A percentile compares a stretch with the other conserved stretches of the same genome.
Conservation (phyloP, 2,329 filamentous ascomycete species). For the Cadophora gregata region DNA sequence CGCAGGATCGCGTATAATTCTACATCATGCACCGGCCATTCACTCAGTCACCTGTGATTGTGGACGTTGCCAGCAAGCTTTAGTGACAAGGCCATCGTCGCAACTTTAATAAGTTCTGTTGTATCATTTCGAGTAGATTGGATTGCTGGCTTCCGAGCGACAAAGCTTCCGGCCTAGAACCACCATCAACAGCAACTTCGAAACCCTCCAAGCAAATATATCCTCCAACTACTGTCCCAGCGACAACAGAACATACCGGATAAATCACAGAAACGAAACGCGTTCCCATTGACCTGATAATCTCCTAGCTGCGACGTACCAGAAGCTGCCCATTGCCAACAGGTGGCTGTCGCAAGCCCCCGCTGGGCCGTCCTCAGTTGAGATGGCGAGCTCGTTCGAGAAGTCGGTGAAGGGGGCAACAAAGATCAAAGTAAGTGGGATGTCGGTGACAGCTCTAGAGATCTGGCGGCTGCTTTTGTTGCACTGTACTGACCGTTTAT, state of each 20-base stretch:
- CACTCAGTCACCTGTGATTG: conserved; percentile 12
- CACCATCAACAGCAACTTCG: conserved; percentile 7
- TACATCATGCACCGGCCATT: conserved; percentile 18
- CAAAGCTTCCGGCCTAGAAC: conserved; percentile 14
- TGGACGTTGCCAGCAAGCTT: conserved; percentile 10
- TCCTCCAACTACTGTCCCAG: conserved; percentile 16
- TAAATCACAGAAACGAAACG: conserved; percentile 14
- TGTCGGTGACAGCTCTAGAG: background rate
- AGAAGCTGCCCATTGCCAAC: conserved; percentile 14
- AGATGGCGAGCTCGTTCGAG: conserved; percentile 89
- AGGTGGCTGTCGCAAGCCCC: conserved; percentile 35
- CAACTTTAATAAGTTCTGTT: conserved; percentile 19
- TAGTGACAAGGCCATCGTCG: conserved; percentile 11
- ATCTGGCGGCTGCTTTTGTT: background rate
- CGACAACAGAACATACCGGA: conserved; percentile 5
- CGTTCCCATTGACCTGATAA: background rate
- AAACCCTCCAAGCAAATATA: conserved; percentile 24
- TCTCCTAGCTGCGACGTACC: conserved; percentile 3
- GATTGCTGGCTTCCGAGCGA: conserved; percentile 21
- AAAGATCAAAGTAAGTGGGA: conserved; percentile 81
- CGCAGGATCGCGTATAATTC: background rate
- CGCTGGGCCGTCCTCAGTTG: conserved; percentile 24
- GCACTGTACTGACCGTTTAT: conserved; percentile 1
- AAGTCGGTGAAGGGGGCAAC: conserved; percentile 99
- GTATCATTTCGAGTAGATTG: conserved; percentile 34